These are phyloP conservation scores for Tetragonia tetragonoides DNA, from an alignment of 148 eudicot species.

Conservation along the genomic window DNA sequence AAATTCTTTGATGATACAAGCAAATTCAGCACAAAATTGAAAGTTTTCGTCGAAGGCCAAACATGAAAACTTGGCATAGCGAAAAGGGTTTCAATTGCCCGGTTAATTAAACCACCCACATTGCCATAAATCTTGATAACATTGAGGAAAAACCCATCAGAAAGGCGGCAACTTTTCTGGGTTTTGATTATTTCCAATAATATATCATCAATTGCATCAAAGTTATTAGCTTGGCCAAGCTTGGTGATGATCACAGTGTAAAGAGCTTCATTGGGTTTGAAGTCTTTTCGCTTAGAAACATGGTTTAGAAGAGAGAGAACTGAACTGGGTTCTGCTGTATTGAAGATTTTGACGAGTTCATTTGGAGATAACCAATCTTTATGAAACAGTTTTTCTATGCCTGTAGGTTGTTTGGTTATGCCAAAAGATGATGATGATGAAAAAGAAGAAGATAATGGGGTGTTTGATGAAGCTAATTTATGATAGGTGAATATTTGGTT, in stretches of 20 bases:
- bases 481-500: conserved; percentile 10
- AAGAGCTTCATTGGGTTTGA: conserved; percentile 68
- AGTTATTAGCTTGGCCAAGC: conserved; percentile 49
- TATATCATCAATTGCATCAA: conserved; percentile 49
- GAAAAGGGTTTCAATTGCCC: conserved; percentile 63
- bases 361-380: conserved; percentile 80
- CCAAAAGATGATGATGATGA: not conserved
- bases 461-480: conserved; percentile 1
- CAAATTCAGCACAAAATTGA: conserved; percentile 73
- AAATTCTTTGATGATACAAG: conserved; percentile 56
- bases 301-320: conserved; percentile 46
- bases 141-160: conserved; percentile 65
- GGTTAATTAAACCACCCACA: conserved; percentile 52
- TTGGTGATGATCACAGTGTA: conserved; percentile 53
- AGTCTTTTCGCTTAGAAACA: conserved; percentile 67
- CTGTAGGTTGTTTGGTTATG: not conserved
- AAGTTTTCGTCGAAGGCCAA: conserved; percentile 73
- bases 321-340: conserved; percentile 47
- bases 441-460: not conserved
- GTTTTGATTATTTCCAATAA: conserved; percentile 46
- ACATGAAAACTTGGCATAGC: conserved; percentile 65
- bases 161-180: conserved; percentile 53
- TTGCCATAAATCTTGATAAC: conserved; percentile 70
- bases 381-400: conserved; percentile 37
- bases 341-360: conserved; percentile 59